These are phyloP conservation scores for Alloteropsis semialata DNA, from an alignment of 176 grass and related monocot genomes.

Conservation along the genomic window DNA sequence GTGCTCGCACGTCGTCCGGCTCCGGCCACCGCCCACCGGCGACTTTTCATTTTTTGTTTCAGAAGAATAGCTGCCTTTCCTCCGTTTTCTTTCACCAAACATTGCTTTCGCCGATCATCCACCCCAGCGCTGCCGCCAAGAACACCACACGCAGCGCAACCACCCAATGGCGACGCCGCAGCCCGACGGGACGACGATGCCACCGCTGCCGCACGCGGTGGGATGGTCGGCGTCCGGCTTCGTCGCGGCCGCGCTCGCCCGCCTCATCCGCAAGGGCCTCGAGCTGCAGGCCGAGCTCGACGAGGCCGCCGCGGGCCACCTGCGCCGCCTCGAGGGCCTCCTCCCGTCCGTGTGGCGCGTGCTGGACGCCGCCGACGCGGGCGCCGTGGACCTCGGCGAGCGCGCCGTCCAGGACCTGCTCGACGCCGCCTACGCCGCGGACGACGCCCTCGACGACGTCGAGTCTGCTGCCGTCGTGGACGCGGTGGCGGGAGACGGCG, in stretches of 20 bases:
- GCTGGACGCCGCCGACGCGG: constrained; percentile 41
- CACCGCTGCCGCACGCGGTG: neutral
- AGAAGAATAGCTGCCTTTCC: neutral
- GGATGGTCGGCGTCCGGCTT: constrained; percentile 37
- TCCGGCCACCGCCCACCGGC: neutral
- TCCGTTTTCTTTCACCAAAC: neutral
- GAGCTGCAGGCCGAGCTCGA: constrained; percentile 21
- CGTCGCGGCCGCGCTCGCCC: constrained; percentile 41
- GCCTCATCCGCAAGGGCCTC: constrained; percentile 33
- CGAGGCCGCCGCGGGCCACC: constrained; percentile 11
- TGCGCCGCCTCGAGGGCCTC: constrained; percentile 45
- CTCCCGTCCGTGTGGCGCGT: constrained; percentile 30
- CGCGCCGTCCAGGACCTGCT: constrained; percentile 34
- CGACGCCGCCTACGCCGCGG: constrained; percentile 26
- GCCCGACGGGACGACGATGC: neutral
- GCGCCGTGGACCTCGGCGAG: constrained; percentile 28
- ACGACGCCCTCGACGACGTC: constrained; percentile 34
- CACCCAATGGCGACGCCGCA: constrained; percentile 8
- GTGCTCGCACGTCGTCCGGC: constrained; percentile 28
- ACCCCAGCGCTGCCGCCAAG: neutral
- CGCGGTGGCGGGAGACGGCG: neutral
- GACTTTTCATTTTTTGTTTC: neutral
- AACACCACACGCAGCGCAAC: neutral
- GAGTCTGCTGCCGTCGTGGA: neutral
- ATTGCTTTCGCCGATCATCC: neutral